Percentiles rank a stretch among this genome's conserved stretches.
These are phyloP conservation scores for Iris pallida DNA, from an alignment of 116 monocot genomes.

Conservation along the genomic window DNA sequence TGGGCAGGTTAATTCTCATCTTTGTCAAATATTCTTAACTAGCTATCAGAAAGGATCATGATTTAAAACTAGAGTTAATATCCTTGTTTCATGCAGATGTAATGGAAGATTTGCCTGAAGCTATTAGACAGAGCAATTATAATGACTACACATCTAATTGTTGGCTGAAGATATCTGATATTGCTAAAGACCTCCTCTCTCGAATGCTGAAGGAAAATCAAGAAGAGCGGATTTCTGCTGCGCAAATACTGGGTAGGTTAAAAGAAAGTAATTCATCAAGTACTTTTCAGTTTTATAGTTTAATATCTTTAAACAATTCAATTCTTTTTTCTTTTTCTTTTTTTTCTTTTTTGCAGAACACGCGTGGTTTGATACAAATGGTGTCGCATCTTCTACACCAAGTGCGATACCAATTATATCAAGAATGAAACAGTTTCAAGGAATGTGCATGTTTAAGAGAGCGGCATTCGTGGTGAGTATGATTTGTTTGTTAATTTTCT, in stretches of 20 bases:
- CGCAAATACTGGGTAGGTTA: slow-evolving; percentile 36
- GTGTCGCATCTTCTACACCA: too few species aligned
- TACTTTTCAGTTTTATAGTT: too few species aligned
- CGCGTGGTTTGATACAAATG: too few species aligned
- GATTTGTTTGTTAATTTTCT: too few species aligned
- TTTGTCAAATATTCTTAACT: slow-evolving; percentile 11
- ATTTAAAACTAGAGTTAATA: neutral
- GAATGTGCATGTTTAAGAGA: too few species aligned
- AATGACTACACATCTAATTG: slow-evolving; percentile 43
- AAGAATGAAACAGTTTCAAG: too few species aligned
- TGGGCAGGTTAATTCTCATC: slow-evolving; percentile 27
- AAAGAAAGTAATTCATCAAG: too few species aligned
- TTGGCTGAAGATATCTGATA: slow-evolving; percentile 40
- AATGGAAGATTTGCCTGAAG: slow-evolving; percentile 35
- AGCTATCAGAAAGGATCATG: neutral
- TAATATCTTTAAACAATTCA: too few species aligned
- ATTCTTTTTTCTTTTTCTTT: too few species aligned
- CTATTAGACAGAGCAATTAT: slow-evolving; percentile 21
- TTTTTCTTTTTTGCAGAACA: too few species aligned
- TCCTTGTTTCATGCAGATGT: slow-evolving; percentile 27
- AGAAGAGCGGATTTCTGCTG: slow-evolving; percentile 39
- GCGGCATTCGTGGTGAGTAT: too few species aligned
- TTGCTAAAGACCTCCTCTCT: slow-evolving; percentile 39
- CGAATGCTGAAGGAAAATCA: slow-evolving; percentile 43
- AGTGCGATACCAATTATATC: too few species aligned